Base-by-base conservation (phyloP, 2,329 filamentous ascomycete species). In the Aspergillus japonicus region DNA sequence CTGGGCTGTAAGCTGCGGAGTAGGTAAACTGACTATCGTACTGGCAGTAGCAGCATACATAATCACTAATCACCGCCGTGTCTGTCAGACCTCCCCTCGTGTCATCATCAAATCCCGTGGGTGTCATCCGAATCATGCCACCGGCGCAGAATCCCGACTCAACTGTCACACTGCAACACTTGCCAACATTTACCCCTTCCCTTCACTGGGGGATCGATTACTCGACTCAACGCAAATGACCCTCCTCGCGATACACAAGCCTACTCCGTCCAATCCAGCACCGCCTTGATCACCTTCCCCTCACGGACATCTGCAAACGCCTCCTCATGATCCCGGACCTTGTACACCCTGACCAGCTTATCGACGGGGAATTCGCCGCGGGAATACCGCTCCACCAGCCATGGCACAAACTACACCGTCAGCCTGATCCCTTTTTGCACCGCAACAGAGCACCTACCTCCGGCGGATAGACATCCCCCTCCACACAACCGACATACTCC, bases 401-500 rank as follows among this genome's bases (percentile, higher is more conserved):
- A 44, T 19, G 39, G 39, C 14, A 44, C 39, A 19, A 44, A 44
- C 39, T 44, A 44, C 16, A 19, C 14, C 14, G 39, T 44, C 39
- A 44, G 39, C 16, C 39, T 16, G 3, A 8, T 7, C 39, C 14
- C 39, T n/a, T 2, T 8, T 23, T 23, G 23, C 39, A 8, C 6
- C 5, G 0, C 7, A 5, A 44, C 14, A 3, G 16, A 16, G 39
- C 14, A 19, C 39, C 19, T 62, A 66, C 59, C 60, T 64, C 52
- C 8, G 61, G 48, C 1, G 66, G 49, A 48, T 64, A 50, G 10
- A 56, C 57, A 51, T 71, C 66, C 2, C 68, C 64, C 59, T 66
- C 63, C 39, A 50, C 52, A 51, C 66, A 66, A 10, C 67, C 66
- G 6, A 67, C 51, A 57, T 69, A 67, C 53, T 68, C 56, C 42